Base-by-base conservation (phyloP, 225 moss, liverwort and hornwort species). In the Bryum argenteum region DNA sequence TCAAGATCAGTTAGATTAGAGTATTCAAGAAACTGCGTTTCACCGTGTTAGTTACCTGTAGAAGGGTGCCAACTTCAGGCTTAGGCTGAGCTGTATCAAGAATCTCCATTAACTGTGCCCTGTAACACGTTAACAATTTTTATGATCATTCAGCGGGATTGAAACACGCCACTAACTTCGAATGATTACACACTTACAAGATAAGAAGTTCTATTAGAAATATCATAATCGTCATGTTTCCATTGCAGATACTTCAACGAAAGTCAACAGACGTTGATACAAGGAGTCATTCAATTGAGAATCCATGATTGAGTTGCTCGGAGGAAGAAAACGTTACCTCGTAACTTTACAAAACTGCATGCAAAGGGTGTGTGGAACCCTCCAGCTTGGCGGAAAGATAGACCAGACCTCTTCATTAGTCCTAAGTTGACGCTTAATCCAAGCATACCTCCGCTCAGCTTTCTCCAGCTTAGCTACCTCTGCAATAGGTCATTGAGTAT, bases 311-410 rank as follows among this genome's bases (percentile, higher is more conserved):
- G 40, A 61, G 22, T 12, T 37, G 55, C 72, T 75, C 43, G 71
- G 50, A 39, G 66, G 58, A 66, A 13, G 18, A 59, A 47, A 10
- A 71, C 63, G 45, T 65, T 88, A 94, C 98, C 98, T 90, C 75
- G 98, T 99, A 23, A 99, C 98, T 81, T 99, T 99, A 72, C 98
- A 99, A 86, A 99, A 99, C 72, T 99, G 98, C 94, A 94, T 99
- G 72, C 94, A 94, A 28, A 99, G 79, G 41, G 94, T 86, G 69
- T 94, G 91, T 11, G 88, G 82, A 55, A 99, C 92, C 66, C 91
- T 88, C 98, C 94, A 99, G 73, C 80, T 85, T 70, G 92, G 85
- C 72, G 98, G 98, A 72, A 99, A 99, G 76, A 99, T 99, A 60
- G 94, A 94, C 98, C 98, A 99, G 37, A 99, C 84, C 91, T 99